phyloP scores from a whole-genome alignment of 257 asterid species.

The Capsicum rhomboideum region DNA sequence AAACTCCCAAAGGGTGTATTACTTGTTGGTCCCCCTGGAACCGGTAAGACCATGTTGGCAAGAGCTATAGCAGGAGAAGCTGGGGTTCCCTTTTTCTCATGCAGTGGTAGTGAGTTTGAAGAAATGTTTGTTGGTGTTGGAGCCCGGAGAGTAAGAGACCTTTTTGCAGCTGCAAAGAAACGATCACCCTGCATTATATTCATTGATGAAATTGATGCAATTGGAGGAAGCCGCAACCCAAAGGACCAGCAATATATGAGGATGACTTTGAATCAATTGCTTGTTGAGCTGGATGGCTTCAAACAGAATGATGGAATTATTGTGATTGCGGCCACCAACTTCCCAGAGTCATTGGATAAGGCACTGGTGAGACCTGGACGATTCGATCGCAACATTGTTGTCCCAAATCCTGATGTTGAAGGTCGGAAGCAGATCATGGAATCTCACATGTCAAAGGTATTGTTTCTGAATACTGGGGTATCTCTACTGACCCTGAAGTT shows the following conservation, averaged over 20 bases:
- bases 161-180: conserved; percentile 91
- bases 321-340: conserved; percentile 91
- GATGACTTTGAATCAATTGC: conserved; percentile 92
- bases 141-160: conserved; percentile 92
- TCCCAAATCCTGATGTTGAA: conserved; percentile 97
- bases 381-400: conserved; percentile 87
- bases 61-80: conserved; percentile 99
- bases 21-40: conserved; percentile 95
- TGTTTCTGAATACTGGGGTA: background rate
- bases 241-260: conserved; percentile 90
- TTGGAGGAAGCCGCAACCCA: conserved; percentile 90
- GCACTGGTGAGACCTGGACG: conserved; percentile 96
- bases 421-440: conserved; percentile 95
- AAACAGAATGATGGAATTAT: conserved; percentile 92
- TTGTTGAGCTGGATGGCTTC: conserved; percentile 94
- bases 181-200: conserved; percentile 86
- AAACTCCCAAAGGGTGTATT: conserved; percentile 97
- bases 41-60: conserved; percentile 98
- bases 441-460: conserved; percentile 92
- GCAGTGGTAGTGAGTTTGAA: conserved; percentile 98
- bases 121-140: conserved; percentile 99
- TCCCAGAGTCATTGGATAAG: conserved; percentile 88
- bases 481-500: background rate
- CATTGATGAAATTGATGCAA: conserved; percentile 92
- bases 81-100: conserved; percentile 88